Percentiles rank a stretch among this genome's conserved stretches.
These are phyloP conservation scores for Trichoderma pleuroti DNA, from an alignment of 2,329 filamentous ascomycete genomes.

Conservation along the genomic window DNA sequence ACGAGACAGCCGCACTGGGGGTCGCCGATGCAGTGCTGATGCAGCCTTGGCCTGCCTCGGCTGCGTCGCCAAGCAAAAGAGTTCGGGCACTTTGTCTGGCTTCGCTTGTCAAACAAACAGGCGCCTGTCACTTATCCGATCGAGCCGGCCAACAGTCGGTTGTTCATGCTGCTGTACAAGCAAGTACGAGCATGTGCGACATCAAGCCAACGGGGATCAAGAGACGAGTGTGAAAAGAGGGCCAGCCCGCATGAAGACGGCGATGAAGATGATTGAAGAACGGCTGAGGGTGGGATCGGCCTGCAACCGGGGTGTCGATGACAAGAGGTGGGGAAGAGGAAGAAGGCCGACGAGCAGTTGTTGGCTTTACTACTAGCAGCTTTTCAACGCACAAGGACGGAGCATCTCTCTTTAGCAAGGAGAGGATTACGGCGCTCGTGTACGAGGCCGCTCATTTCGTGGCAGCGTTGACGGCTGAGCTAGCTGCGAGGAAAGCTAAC, in stretches of 20 bases:
- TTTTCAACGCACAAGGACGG: neutral
- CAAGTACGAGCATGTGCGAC: neutral
- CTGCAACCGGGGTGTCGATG: neutral
- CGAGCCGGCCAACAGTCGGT: slow-evolving; percentile 1
- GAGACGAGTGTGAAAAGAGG: neutral
- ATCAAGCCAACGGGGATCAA: neutral
- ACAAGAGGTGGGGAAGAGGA: neutral
- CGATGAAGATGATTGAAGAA: neutral
- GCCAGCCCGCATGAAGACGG: neutral
- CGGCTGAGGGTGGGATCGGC: neutral
- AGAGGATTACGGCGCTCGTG: neutral
- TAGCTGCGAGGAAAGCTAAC: neutral
- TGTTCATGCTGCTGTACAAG: neutral
- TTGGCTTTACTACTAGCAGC: slow-evolving; percentile 3
- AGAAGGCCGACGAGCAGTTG: neutral
- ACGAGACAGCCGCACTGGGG: neutral
- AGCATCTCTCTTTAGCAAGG: neutral
- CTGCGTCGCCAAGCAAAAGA: neutral
- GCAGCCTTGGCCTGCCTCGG: neutral
- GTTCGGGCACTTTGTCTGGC: neutral
- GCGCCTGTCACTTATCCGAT: neutral
- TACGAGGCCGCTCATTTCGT: neutral
- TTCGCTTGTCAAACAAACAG: neutral
- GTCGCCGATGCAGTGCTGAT: neutral
- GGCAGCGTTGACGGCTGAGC: neutral